Percentiles rank a stretch among this genome's conserved stretches.
These are phyloP conservation scores for Cyclocybe aegerita DNA, from an alignment of 768 basidiomycete genomes.

Conservation along the genomic window DNA sequence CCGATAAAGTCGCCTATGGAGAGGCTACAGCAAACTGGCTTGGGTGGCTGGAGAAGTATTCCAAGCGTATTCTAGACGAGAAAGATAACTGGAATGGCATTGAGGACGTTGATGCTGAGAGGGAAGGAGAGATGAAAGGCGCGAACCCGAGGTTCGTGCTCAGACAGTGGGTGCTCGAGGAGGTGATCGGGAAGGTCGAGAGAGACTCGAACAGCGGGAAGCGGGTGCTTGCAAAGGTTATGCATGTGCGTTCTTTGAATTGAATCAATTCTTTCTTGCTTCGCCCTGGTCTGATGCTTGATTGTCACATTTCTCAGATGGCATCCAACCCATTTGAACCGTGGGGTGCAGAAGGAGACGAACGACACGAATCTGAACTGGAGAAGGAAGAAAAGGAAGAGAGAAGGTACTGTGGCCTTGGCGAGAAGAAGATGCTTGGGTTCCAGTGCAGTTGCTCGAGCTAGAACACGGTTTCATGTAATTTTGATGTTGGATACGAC, in stretches of 20 bases:
- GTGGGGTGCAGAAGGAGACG: conserved; percentile 78
- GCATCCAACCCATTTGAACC: conserved; percentile 79
- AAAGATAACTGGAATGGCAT: conserved; percentile 41
- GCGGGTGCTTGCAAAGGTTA: conserved; percentile 72
- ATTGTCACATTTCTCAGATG: conserved; percentile 58
- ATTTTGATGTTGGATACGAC: neutral
- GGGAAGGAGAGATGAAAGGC: conserved; percentile 47
- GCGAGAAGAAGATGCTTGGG: conserved; percentile 73
- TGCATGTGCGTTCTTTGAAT: conserved; percentile 57
- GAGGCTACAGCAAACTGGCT: conserved; percentile 53
- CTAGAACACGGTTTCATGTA: conserved; percentile 28
- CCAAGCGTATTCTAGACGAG: conserved; percentile 55
- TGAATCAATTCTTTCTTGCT: conserved; percentile 1
- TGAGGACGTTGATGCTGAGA: conserved; percentile 42
- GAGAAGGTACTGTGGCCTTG: conserved; percentile 73
- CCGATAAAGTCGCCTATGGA: conserved; percentile 40
- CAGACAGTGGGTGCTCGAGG: conserved; percentile 95
- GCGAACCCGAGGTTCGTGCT: conserved; percentile 92
- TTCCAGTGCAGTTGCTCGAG: conserved; percentile 96
- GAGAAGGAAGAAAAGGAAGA: conserved; percentile 67
- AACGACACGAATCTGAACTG: conserved; percentile 42
- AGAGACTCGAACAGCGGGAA: conserved; percentile 61
- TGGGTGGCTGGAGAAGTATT: conserved; percentile 66
- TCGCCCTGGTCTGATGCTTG: neutral
- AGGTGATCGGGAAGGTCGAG: conserved; percentile 80